Evolutionary conservation across 2,329 filamentous ascomycete genomes (phyloP), one percentile per base, ranked within the genome.

Genomic region (Ophioceras dolichostomum): DNA sequence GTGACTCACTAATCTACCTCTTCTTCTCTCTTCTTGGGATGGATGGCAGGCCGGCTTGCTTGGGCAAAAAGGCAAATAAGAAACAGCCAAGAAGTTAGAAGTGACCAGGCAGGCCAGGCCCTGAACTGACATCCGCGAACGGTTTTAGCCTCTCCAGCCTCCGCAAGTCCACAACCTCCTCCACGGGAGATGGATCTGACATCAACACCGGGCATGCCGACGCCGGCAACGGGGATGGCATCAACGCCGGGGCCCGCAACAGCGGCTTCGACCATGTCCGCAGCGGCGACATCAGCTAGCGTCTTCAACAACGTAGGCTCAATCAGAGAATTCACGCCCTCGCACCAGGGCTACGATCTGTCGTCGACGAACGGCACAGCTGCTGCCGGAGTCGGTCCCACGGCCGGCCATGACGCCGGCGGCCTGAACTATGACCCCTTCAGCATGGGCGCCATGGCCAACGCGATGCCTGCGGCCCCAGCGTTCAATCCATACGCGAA

Each of bases 401-500:
- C 8, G 8, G 12, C 8, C 22, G 52, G 58, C n/a, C 55, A 57
- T n/a, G 50, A 63, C 29, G 55, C 64, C 26, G 19, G 64, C 17
- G 27, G 26, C 12, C 35, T 37, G 26, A 36, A 29, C 5, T 80
- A 66, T 47, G 79, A 84, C 53, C 74, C 78, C 3, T 86, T 83
- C 49, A 65, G 70, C 39, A 73, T 82, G 55, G 56, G 70, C 5
- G 56, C 64, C 17, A 65, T 79, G 28, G 67, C 47, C 43, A 76
- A 68, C 51, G 63, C 56, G 42, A 60, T 70, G 31, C 66, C 52
- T 39, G 47, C 65, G 19, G 53, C 59, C 18, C 73, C 67, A 32
- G n/a, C n/a, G n/a, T 77, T 68, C 44, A 86, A 85, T 48, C 85
- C 86, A 2, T 95, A 94, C 57, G 76, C 79, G 2, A 79, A 86